A percentile compares a stretch with the other conserved stretches of the same genome.
Conservation (phyloP, 2,329 filamentous ascomycete genomes). For the Byssothecium circinans region DNA sequence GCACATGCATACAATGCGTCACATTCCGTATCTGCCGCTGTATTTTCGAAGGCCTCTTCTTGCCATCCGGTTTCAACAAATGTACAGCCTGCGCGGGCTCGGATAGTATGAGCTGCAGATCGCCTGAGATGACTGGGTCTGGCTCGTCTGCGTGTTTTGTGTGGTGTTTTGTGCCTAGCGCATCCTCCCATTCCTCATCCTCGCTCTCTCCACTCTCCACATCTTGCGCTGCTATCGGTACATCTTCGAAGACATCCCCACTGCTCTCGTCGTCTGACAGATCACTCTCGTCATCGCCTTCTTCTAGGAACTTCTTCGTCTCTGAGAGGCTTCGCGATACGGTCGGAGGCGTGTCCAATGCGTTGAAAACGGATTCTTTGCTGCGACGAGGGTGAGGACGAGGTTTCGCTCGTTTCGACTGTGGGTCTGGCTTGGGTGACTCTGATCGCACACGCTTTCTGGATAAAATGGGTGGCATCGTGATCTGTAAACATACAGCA, state of each 20-base stretch:
- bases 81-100: conserved; percentile 26
- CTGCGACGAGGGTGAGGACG: conserved; percentile 21
- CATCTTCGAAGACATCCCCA: conserved; percentile 54
- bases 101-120: conserved; percentile 71
- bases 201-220: conserved; percentile 42
- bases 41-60: conserved; percentile 83
- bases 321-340: conserved; percentile 33
- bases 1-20: conserved; percentile 87
- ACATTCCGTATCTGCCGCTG: conserved; percentile 76
- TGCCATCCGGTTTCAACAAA: conserved; percentile 55
- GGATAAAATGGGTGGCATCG: conserved; percentile 69
- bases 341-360: conserved; percentile 46
- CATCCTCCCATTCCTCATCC: conserved; percentile 46
- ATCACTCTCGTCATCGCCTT: conserved; percentile 44
- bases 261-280: conserved; percentile 48
- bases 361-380: conserved; percentile 49
- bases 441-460: conserved; percentile 63
- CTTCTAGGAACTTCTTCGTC: conserved; percentile 43
- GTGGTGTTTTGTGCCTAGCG: conserved; percentile 40
- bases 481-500: conserved; percentile 1
- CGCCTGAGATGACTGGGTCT: conserved; percentile 59
- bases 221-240: conserved; percentile 31
- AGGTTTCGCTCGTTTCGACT: conserved; percentile 25
- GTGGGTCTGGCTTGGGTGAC: conserved; percentile 48
- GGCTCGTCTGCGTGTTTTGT: conserved; percentile 37